A percentile compares a stretch with the other conserved stretches of the same genome.
These are phyloP conservation scores for Ogataea philodendri DNA, from an alignment of 805 yeast species.

Conservation along the genomic window DNA sequence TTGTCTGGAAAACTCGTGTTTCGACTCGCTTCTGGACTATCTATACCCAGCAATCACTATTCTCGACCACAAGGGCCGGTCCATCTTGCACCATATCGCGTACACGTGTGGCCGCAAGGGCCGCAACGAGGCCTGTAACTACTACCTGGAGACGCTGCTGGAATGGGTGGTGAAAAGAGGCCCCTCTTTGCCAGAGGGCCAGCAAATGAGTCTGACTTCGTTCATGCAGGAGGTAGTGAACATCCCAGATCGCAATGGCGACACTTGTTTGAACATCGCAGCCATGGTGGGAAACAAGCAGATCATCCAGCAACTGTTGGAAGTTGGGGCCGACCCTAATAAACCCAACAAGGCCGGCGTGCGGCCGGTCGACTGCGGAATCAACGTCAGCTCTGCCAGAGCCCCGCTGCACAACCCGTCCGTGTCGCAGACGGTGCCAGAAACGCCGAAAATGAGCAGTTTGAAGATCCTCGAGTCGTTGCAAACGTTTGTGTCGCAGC, in stretches of 20 bases:
- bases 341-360: slow-evolving; percentile 83
- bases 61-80: slow-evolving; percentile 67
- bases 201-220: slow-evolving; percentile 49
- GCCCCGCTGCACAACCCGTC: slow-evolving; percentile 2
- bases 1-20: slow-evolving; percentile 74
- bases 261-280: slow-evolving; percentile 90
- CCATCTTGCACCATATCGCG: slow-evolving; percentile 85
- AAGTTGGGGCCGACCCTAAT: slow-evolving; percentile 82
- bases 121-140: slow-evolving; percentile 67
- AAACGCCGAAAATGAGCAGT: slow-evolving; percentile 23
- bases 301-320: slow-evolving; percentile 75
- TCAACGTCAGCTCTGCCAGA: slow-evolving; percentile 38
- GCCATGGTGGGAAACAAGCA: slow-evolving; percentile 83
- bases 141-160: slow-evolving; percentile 66
- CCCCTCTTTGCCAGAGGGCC: slow-evolving; percentile 39
- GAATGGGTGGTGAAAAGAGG: slow-evolving; percentile 75
- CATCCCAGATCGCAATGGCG: slow-evolving; percentile 90
- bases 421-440: slow-evolving; percentile 3
- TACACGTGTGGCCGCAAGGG: slow-evolving; percentile 75
- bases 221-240: slow-evolving; percentile 74
- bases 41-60: slow-evolving; percentile 71
- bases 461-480: slow-evolving; percentile 50
- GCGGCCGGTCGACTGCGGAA: slow-evolving; percentile 83
- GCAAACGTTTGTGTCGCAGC: slow-evolving; percentile 45
- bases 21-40: slow-evolving; percentile 64